Base-by-base conservation (phyloP, 805 yeast genomes). In the Isabelozyma rhagii region DNA sequence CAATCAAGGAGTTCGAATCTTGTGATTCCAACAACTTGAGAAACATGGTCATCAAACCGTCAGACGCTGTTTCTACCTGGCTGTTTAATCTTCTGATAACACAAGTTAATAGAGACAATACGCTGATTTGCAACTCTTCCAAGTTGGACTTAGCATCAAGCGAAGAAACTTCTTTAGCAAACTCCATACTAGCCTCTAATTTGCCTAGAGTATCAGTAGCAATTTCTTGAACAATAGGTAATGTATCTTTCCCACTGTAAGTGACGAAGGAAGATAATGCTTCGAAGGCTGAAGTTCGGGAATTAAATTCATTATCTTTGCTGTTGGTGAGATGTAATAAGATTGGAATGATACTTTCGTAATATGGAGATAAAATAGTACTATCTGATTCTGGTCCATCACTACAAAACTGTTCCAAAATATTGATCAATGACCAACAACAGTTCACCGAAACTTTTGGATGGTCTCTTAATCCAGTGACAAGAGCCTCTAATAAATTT, bases 211-310 rank as follows among this genome's bases (percentile, higher is more conserved):
- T 84, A 57, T 86, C 92, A 8, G 83, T 72, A 2, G 97, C 96
- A 56, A 93, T 80, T 44, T 78, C 75, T 52, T 87, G 84, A 38
- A 92, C 85, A 21, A 83, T 68, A 38, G 81, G 82, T 66, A 87
- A 76, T 40, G 87, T 87, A 60, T 82, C 88, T 43, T 76, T 77
- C 5, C 96, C 83, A 61, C 93, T 79, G 67, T 80, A 87, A 44
- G 84, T 78, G 21, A 93, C 96, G 62, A 92, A 74, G 0, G 93
- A 78, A 1, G 96, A 84, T 56, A 94, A 73, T 0, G 97, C 96
- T 69, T 96, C 97, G 66, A 90, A 94, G 1, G 98, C 96, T n/a
- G 97, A 90, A 1, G 98, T 93, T 63, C 98, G 81, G 5, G 96
- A 82, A 51, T 89, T 84, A 63, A 82, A 79, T 64, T 93, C 98